These are phyloP conservation scores for Leccinum subtestaceum DNA, from an alignment of 768 basidiomycete genomes.

Conservation along the genomic window DNA sequence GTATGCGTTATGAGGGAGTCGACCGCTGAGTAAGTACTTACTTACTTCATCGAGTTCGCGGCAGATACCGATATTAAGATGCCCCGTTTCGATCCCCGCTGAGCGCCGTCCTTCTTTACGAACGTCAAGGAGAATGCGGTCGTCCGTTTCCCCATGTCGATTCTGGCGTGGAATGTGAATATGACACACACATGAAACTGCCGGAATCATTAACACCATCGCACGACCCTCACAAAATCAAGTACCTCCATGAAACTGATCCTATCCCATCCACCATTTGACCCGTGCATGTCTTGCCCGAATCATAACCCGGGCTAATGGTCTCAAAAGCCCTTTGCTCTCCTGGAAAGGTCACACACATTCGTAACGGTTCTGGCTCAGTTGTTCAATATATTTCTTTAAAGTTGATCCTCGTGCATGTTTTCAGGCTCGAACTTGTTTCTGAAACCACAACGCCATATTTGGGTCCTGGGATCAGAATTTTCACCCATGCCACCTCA, in stretches of 20 bases:
- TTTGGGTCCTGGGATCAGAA: too few relatives aligned
- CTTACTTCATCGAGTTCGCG: too few relatives aligned
- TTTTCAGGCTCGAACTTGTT: not conserved
- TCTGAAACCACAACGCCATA: not conserved
- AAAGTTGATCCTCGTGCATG: not conserved
- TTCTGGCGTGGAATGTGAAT: not conserved
- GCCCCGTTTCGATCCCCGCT: too few relatives aligned
- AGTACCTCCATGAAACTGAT: not conserved
- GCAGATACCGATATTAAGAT: too few relatives aligned
- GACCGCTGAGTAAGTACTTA: too few relatives aligned
- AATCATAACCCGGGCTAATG: not conserved
- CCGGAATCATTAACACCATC: not conserved
- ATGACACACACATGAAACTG: not conserved
- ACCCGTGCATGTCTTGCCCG: not conserved
- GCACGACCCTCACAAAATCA: not conserved
- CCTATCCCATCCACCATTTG: not conserved
- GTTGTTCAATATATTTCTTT: not conserved
- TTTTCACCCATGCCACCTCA: too few relatives aligned
- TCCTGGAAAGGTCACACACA: not conserved
- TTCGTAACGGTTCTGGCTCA: not conserved
- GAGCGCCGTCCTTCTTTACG: too few relatives aligned
- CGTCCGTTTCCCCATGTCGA: not conserved
- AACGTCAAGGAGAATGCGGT: not conserved
- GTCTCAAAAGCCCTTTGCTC: not conserved
- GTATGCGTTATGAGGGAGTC: too few relatives aligned